phyloP scores from a whole-genome alignment of 345 rosid genomes.

The Euphorbia tirucalli region DNA sequence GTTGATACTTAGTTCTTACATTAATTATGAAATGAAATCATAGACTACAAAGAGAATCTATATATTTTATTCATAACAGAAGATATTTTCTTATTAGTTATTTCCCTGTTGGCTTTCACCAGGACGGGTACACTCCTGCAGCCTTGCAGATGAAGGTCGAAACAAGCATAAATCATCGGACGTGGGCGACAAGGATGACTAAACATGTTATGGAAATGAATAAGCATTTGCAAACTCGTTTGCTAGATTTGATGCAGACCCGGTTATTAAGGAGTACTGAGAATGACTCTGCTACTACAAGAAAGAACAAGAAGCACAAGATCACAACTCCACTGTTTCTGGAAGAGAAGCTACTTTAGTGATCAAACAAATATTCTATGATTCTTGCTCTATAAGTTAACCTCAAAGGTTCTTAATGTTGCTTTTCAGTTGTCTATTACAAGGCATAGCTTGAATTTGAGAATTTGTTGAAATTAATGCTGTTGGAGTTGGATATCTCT shows the following conservation, averaged over 20 bases:
- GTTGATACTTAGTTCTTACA: background rate
- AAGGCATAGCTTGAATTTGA: background rate
- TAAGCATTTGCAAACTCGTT: conserved; percentile 39
- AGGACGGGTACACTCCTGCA: conserved; percentile 38
- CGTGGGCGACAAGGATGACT: conserved; percentile 41
- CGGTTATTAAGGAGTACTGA: conserved; percentile 24
- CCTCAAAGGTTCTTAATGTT: background rate
- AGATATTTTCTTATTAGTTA: background rate
- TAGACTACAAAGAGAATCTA: background rate
- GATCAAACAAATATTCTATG: background rate
- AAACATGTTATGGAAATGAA: conserved; percentile 52
- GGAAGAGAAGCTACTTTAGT: conserved; percentile 7
- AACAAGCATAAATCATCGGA: conserved; percentile 25
- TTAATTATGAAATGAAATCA: background rate
- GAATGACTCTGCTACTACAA: background rate
- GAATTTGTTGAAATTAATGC: background rate
- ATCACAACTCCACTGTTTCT: conserved; percentile 4
- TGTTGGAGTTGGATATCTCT: background rate
- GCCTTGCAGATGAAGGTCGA: conserved; percentile 42
- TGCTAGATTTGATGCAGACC: conserved; percentile 42
- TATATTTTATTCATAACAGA: no score
- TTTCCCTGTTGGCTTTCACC: conserved; percentile 20
- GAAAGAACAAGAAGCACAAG: conserved; percentile 29
- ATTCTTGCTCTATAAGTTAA: background rate
- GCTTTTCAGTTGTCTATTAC: background rate